A percentile compares a stretch with the other conserved stretches of the same genome.
phyloP scores from a whole-genome alignment of 2,329 filamentous ascomycete species.

The Arthrinium phaeospermum region DNA sequence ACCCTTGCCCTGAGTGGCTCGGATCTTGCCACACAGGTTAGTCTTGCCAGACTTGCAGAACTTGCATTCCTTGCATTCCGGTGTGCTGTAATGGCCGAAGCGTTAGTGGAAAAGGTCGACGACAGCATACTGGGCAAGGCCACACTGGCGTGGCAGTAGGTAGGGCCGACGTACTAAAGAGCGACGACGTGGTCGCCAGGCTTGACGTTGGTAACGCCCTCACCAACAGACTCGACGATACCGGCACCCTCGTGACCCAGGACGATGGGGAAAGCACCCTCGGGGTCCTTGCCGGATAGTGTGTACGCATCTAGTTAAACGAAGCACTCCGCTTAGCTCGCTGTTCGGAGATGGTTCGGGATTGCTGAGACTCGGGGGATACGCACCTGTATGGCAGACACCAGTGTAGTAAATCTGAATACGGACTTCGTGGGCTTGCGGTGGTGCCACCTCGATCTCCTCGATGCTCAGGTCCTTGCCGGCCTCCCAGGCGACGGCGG shows the following conservation, averaged over 20 bases:
- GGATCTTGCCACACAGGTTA: conserved; percentile 98
- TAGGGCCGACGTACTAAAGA: conserved; percentile 69
- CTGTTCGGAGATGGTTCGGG: conserved; percentile 38
- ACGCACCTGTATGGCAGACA: conserved; percentile 93
- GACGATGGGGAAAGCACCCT: conserved; percentile 90
- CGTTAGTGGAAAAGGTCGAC: conserved; percentile 22
- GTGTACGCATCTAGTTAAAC: conserved; percentile 79
- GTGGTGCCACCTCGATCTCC: conserved; percentile 89
- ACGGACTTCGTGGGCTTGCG: conserved; percentile 91
- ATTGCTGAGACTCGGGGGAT: conserved; percentile 26
- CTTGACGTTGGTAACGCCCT: conserved; percentile 95
- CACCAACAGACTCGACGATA: conserved; percentile 90
- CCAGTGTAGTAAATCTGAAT: conserved; percentile 98
- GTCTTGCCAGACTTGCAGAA: conserved; percentile 99
- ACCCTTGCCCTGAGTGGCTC: conserved; percentile 92
- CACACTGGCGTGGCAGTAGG: neutral
- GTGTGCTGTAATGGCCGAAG: conserved; percentile 66
- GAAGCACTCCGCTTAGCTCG: conserved; percentile 26
- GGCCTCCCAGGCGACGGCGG: conserved; percentile 96
- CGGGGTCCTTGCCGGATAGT: conserved; percentile 93
- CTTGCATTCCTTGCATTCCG: conserved; percentile 97
- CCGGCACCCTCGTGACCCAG: conserved; percentile 91
- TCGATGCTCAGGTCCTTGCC: conserved; percentile 89
- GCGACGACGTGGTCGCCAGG: conserved; percentile 89
- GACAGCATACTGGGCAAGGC: neutral